Conservation (phyloP, 805 yeast species). For the Candida maris region DNA sequence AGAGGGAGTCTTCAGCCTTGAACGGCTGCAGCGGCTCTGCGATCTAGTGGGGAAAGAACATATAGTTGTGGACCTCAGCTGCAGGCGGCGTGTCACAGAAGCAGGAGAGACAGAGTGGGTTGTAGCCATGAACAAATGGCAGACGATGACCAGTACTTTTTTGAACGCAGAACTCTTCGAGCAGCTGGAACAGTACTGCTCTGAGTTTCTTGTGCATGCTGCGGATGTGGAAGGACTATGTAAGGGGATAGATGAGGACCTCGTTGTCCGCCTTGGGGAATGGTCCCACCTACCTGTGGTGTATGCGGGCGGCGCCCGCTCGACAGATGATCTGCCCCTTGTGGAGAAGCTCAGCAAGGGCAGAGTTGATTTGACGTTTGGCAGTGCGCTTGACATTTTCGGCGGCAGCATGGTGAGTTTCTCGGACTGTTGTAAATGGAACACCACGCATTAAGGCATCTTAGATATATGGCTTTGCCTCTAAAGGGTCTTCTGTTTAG, state of each 20-base stretch:
- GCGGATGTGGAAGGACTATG: slow-evolving; percentile 99
- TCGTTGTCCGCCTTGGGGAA: slow-evolving; percentile 67
- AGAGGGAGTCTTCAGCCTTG: slow-evolving; percentile 47
- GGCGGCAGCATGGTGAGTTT: slow-evolving; percentile 84
- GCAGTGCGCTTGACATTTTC: slow-evolving; percentile 90
- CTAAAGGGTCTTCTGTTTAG: slow-evolving; percentile 5
- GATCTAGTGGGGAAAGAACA: slow-evolving; percentile 56
- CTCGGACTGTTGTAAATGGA: slow-evolving; percentile 76
- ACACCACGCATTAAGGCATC: slow-evolving; percentile 26
- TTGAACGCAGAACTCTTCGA: slow-evolving; percentile 53
- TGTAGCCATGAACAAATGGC: slow-evolving; percentile 99
- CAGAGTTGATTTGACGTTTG: slow-evolving; percentile 86
- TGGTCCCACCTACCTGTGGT: slow-evolving; percentile 81
- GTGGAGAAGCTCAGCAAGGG: slow-evolving; percentile 72
- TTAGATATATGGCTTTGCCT: too few species aligned
- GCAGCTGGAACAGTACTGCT: slow-evolving; percentile 59
- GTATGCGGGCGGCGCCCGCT: slow-evolving; percentile 96
- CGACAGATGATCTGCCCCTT: slow-evolving; percentile 58
- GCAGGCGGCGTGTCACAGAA: slow-evolving; percentile 44
- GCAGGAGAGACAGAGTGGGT: slow-evolving; percentile 55
- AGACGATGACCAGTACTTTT: slow-evolving; percentile 68
- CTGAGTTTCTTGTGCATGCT: slow-evolving; percentile 91
- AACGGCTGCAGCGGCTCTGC: slow-evolving; percentile 50
- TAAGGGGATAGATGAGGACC: slow-evolving; percentile 79
- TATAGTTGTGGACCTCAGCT: slow-evolving; percentile 87